A percentile compares a stretch with the other conserved stretches of the same genome.
Conservation (phyloP, 164 flowering plant species). For the Macadamia tetraphylla region DNA sequence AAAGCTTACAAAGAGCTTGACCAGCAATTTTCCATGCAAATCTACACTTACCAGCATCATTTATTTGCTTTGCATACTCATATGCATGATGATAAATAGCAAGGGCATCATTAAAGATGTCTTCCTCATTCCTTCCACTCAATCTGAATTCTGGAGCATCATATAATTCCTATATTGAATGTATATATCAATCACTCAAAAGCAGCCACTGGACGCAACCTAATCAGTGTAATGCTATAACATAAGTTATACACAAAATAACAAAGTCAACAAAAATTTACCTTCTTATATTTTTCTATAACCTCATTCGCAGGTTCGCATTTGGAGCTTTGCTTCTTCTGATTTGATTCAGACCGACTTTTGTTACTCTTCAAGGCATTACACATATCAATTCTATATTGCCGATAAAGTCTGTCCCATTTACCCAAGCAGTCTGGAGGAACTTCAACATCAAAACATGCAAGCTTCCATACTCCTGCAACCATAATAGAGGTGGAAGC, state of each 20-base stretch:
- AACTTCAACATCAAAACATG: conserved; percentile 43
- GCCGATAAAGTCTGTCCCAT: conserved; percentile 40
- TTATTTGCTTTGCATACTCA: conserved; percentile 28
- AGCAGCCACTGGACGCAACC: not conserved
- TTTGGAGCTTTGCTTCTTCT: conserved; percentile 1
- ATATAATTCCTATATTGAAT: conserved; percentile 44
- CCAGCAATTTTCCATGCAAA: conserved; percentile 89
- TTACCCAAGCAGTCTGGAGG: conserved; percentile 17
- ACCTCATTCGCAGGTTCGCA: conserved; percentile 31
- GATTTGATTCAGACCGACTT: conserved; percentile 12
- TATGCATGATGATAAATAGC: conserved; percentile 59
- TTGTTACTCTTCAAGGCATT: conserved; percentile 23
- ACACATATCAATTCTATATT: conserved; percentile 55
- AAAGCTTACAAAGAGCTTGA: conserved; percentile 42
- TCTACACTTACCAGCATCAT: conserved; percentile 21
- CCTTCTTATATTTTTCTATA: conserved; percentile 58
- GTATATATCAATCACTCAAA: not conserved
- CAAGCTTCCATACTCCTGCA: conserved; percentile 48
- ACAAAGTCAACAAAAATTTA: conserved; percentile 9
- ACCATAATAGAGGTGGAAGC: not conserved
- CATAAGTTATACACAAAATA: not conserved
- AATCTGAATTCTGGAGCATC: conserved; percentile 44
- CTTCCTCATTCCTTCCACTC: conserved; percentile 30
- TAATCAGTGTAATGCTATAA: too few species aligned
- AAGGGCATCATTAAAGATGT: conserved; percentile 51